Base-by-base conservation (phyloP, 2,329 filamentous ascomycete species). In the Neofusicoccum laricinum region DNA sequence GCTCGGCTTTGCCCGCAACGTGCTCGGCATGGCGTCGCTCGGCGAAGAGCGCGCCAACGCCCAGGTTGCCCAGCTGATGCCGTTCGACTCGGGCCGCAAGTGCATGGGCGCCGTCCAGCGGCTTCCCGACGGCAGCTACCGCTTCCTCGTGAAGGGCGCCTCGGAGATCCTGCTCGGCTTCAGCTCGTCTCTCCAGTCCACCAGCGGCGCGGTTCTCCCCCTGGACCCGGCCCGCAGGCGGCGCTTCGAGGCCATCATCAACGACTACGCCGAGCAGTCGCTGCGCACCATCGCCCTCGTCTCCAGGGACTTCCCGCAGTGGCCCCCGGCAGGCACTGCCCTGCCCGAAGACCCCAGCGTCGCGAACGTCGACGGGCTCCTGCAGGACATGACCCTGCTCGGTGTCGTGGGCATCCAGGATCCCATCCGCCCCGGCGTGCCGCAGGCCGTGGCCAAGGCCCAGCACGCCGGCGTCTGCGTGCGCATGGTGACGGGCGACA, bases 401-500 rank as follows among this genome's bases (percentile, higher is more conserved):
- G 85, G 86, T 34, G 82, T 93, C 70, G 89, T 93, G 58, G 91
- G 91, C 70, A 93, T 94, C 67, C 91, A 93, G 73, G 91, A 94
- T 74, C 91, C 91, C 49, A 84, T 93, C 12, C 89, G 91, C 66
- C 83, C 85, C 0, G 90, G 90, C 66, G 91, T 93, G n/a, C 82
- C 82, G 1, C 86, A 92, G 59, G 90, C 91, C 11, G 90, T 94
- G 32, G 81, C 80, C 65, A 83, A 88, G 65, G 93, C 91, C 72
- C 90, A 93, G 73, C 83, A 85, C 64, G 91, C 91, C 4, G 91
- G 91, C 66, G 90, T 94, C 11, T 85, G 89, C 66, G 90, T 93
- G 17, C 89, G 91, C 71, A 94, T 94, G 91, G 91, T 94, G 2
- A 94, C 91, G 4, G 91, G 91, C 67, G 91, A 94, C 78, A 93